Conservation (phyloP, 2,329 filamentous ascomycete genomes). For the Endocalyx cinctus region DNA sequence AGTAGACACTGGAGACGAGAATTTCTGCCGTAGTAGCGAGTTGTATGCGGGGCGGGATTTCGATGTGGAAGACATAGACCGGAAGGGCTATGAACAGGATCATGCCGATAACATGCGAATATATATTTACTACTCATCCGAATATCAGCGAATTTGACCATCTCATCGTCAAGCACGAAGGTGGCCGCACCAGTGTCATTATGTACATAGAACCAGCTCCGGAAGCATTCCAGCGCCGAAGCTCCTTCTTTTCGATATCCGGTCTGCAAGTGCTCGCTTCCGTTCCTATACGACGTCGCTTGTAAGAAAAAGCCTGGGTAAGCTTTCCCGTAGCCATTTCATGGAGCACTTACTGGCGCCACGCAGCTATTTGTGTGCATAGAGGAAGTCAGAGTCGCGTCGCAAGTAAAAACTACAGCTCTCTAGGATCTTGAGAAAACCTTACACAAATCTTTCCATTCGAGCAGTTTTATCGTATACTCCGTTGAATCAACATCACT, state of each 20-base stretch:
- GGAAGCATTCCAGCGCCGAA: constrained; percentile 18
- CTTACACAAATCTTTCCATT: constrained; percentile 13
- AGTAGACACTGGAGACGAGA: constrained; percentile 38
- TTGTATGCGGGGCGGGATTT: constrained; percentile 31
- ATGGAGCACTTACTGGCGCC: constrained; percentile 18
- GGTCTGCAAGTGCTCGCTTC: constrained; percentile 17
- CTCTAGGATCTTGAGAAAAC: too few relatives aligned
- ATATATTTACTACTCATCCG: constrained; percentile 38
- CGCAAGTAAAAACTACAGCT: too few relatives aligned
- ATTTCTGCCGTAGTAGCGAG: constrained; percentile 32
- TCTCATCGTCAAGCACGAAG: too few relatives aligned
- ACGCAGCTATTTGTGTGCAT: too few relatives aligned
- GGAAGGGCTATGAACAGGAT: constrained; percentile 35
- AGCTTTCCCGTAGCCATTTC: too few relatives aligned
- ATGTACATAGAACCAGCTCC: constrained; percentile 28
- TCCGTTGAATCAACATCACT: too few relatives aligned
- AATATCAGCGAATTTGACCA: not conserved
- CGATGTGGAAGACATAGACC: constrained; percentile 29
- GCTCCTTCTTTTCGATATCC: constrained; percentile 13
- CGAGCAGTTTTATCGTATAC: constrained; percentile 6
- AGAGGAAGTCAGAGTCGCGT: not conserved
- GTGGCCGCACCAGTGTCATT: constrained; percentile 31
- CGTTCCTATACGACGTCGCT: constrained; percentile 10
- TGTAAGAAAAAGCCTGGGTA: too few relatives aligned
- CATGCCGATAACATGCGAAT: constrained; percentile 38